These are phyloP conservation scores for Talaromyces rugulosus DNA, from an alignment of 2,329 filamentous ascomycete genomes.

Conservation along the genomic window DNA sequence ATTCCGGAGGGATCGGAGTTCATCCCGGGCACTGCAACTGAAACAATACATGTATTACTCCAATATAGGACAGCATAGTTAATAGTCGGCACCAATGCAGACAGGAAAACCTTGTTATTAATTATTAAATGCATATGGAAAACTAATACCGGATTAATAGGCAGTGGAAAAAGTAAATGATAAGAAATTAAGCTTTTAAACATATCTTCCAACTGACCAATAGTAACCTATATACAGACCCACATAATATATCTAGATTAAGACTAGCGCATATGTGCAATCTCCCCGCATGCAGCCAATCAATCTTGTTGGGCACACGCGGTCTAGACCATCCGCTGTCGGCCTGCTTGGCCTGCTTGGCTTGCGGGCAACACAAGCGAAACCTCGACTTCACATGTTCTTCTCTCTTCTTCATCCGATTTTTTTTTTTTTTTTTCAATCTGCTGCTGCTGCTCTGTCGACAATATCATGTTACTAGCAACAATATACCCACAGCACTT, in stretches of 20 bases:
- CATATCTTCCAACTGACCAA: not conserved
- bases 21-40: conserved; percentile 12
- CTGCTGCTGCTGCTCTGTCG: not conserved
- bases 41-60: not conserved
- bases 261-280: too few species aligned
- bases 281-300: not conserved
- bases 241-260: too few species aligned
- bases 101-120: rapidly evolving
- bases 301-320: not conserved
- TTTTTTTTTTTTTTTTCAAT: not conserved
- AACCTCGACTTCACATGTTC: not conserved
- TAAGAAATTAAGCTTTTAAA: not conserved
- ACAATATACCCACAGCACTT: not conserved
- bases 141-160: not conserved
- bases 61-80: not conserved
- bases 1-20: conserved; percentile 22
- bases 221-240: too few species aligned
- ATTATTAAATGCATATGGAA: not conserved
- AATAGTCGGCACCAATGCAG: not conserved
- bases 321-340: not conserved
- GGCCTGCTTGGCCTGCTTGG: not conserved
- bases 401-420: not conserved
- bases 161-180: not conserved
- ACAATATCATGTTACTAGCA: not conserved
- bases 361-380: not conserved